Evolutionary conservation across 2,329 filamentous ascomycete genomes (phyloP), one percentile per base, ranked within the genome.

Genomic region (Escovopsis sp.): DNA sequence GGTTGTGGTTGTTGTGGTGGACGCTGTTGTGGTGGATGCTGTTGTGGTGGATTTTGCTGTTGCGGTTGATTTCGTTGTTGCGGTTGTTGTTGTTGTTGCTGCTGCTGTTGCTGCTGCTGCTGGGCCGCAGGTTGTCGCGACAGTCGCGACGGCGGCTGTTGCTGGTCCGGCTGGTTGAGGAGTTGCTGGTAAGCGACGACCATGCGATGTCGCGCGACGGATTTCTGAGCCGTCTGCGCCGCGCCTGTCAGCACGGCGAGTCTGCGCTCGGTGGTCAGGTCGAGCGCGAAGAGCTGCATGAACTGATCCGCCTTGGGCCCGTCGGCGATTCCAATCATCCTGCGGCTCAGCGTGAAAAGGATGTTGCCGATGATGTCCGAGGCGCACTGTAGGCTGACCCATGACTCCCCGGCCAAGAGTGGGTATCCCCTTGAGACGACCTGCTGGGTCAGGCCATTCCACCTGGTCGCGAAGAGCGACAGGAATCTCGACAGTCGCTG

Each of bases 261-360:
- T 15, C 9, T 5, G n/a, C 11, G 32, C 31, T 61, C 58, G 9
- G 45, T 49, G 4, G 31, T 9, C 14, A 37, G 48, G 24, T 61
- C 59, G 20, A 46, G 41, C 1, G 35, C 29, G 32, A 58, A 60
- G 5, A 57, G 37, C 1, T 42, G 39, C 27, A 46, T 50, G 16
- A 60, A 41, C 6, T 48, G 30, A 3, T 36, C 15, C 20, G 45
- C 45, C n/a, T 39, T 6, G 12, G 42, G 37, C 3, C 46, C 45
- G 10, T 57, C 54, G 4, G 36, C 35, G 15, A 56, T 27, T 2
- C 51, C 50, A 29, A 62, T 46, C 1, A 39, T 39, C 16, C 53
- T 51, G 25, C 56, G 56, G 31, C 50, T 59, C 31, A 51, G 43
- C 10, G 48, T 56, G 36, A 59, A 63, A 1, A 62, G 37, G 33